Evolutionary conservation across 2,329 filamentous ascomycete species (phyloP).

Genomic region (Aquanectria penicillioides): DNA sequence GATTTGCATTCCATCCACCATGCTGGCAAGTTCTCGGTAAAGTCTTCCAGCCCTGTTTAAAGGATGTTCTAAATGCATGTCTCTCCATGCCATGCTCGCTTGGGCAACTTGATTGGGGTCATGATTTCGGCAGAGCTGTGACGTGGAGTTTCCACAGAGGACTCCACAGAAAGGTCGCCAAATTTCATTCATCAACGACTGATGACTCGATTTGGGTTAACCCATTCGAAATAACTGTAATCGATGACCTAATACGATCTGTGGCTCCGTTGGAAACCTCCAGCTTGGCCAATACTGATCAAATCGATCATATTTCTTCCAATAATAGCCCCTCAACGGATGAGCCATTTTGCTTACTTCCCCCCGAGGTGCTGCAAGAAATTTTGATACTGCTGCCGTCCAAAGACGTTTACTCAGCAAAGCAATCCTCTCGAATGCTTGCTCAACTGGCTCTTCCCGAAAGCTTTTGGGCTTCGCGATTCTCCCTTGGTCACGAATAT

Average conservation of each 20-base stretch:
- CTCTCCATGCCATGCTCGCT: conserved; percentile 10
- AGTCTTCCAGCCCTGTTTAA: neutral
- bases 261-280: neutral
- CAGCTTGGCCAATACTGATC: conserved; percentile 1
- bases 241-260: neutral
- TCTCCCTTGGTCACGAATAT: conserved; percentile 21
- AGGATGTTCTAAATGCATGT: conserved; percentile 11
- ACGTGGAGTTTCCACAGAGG: neutral
- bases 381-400: conserved; percentile 7
- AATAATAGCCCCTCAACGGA: neutral
- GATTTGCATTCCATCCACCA: conserved; percentile 21
- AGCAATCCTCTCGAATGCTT: conserved; percentile 6
- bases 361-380: conserved; percentile 15
- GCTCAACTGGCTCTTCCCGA: conserved; percentile 9
- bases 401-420: conserved; percentile 1
- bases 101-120: conserved; percentile 19
- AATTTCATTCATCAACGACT: neutral
- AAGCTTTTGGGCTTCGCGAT: conserved; percentile 25
- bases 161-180: neutral
- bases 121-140: conserved; percentile 14
- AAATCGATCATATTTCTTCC: neutral
- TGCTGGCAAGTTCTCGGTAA: conserved; percentile 17
- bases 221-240: neutral
- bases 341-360: neutral
- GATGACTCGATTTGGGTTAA: conserved; percentile 8